Base-by-base conservation (phyloP, 2,329 filamentous ascomycete genomes). In the Teratosphaeria nubilosa region DNA sequence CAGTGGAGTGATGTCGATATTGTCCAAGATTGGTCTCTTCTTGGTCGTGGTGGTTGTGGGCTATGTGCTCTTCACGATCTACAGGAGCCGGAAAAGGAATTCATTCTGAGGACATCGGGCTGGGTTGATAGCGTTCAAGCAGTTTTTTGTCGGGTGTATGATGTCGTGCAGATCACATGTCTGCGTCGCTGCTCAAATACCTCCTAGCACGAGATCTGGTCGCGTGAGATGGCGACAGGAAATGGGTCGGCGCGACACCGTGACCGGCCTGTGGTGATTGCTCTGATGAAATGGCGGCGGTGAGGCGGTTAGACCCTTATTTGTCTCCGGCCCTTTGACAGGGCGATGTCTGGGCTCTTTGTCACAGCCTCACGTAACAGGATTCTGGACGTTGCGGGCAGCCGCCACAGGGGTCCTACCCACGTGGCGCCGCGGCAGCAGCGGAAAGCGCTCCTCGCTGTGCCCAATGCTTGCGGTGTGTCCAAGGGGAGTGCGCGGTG, bases 31-130 rank as follows among this genome's bases (percentile, higher is more conserved):
- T 62, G 70, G 97, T 59, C 68, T 96, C 60, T 87, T 96, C 74
- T 77, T 88, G 63, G 72, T 86, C 31, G 82, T 85, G 16, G 66
- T 86, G 51, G 88, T 80, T 10, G 91, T 88, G 64, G 88, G 73
- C 4, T 99, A 97, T 72, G 84, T 91, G 51, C 92, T 90, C 30
- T 97, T 82, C 72, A 96, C 91, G 6, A 82, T 86, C 52, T 99
- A 89, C 76, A 83, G 91, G 70, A 85, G 81, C 73, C 72, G 74
- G 68, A 67, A 72, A 61, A 69, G 76, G 66, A 72, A 75, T 56
- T 69, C 78, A 64, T 80, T 80, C 61, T 80, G 59, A 66, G 50
- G 31, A 9, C 9, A n/a, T 41, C 13, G 31, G 20, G 30, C 13
- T 41, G 27, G 34, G 34, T 53, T 56, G 51, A 58, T 57, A 62